Conservation (phyloP, 2,329 filamentous ascomycete species). For the Thermoascus crustaceus region DNA sequence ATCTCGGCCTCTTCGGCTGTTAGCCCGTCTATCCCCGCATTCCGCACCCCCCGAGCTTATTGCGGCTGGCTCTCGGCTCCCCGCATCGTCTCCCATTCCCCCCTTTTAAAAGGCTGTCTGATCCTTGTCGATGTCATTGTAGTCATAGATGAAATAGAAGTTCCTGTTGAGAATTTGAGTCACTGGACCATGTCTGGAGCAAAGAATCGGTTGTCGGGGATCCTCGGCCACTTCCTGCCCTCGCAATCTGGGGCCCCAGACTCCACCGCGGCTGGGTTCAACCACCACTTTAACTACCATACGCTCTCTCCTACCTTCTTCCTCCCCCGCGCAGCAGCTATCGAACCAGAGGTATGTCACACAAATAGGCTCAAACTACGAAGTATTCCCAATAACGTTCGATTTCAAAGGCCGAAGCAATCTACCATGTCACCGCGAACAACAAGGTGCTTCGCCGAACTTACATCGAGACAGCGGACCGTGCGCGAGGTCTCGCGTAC, state of each 20-base stretch:
- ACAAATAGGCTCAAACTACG: no score
- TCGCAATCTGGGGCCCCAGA: conserved; percentile 17
- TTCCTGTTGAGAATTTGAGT: no score
- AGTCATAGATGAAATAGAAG: no score
- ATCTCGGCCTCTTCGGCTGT: conserved; percentile 1
- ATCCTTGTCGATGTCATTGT: no score
- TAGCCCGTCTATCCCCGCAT: conserved; percentile 7
- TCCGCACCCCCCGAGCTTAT: conserved; percentile 4
- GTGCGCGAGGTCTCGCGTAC: conserved; percentile 79
- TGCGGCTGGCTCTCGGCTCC: conserved; percentile 9
- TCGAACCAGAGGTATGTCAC: conserved; percentile 63
- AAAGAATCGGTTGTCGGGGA: conserved; percentile 19
- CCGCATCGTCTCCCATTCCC: conserved; percentile 20
- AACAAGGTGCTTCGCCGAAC: conserved; percentile 63
- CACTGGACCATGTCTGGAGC: conserved; percentile 22
- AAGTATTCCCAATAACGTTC: no score
- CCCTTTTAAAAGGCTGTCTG: background rate
- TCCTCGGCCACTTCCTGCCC: conserved; percentile 22
- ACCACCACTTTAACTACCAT: conserved; percentile 34
- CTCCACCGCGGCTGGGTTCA: conserved; percentile 10
- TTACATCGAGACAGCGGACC: conserved; percentile 76
- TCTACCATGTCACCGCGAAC: conserved; percentile 78
- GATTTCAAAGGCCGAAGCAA: conserved; percentile 56
- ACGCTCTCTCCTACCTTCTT: conserved; percentile 82
- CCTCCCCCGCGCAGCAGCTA: conserved; percentile 72